Percentiles rank a stretch among this genome's conserved stretches.
These are phyloP conservation scores for Taxawa tesnikishii DNA, from an alignment of 2,329 filamentous ascomycete species.

Conservation along the genomic window DNA sequence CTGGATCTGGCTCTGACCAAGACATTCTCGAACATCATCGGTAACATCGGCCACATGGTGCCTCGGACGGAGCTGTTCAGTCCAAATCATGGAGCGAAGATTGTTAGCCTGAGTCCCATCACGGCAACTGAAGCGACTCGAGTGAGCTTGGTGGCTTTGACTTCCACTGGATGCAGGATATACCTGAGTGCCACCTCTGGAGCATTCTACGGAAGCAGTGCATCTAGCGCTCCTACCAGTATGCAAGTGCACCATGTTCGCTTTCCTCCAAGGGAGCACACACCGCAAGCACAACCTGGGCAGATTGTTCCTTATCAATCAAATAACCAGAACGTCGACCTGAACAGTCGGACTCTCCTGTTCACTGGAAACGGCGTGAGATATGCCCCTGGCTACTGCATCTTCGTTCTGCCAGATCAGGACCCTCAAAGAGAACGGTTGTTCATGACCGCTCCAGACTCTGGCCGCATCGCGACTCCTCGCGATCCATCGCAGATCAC, in stretches of 20 bases:
- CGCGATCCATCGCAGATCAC: conserved; percentile 16
- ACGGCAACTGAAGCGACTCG: conserved; percentile 66
- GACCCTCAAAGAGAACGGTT: conserved; percentile 42
- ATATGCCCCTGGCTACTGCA: conserved; percentile 82
- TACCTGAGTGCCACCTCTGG: conserved; percentile 85
- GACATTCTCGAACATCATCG: conserved; percentile 40
- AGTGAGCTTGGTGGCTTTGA: conserved; percentile 80
- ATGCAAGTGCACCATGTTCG: conserved; percentile 98
- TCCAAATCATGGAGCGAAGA: conserved; percentile 45
- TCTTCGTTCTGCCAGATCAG: conserved; percentile 58
- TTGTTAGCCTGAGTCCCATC: conserved; percentile 80
- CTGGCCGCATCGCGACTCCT: conserved; percentile 58
- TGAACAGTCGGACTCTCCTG: conserved; percentile 20
- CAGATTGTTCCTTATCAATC: conserved; percentile 8
- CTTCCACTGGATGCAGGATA: conserved; percentile 78
- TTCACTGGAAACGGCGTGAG: conserved; percentile 27
- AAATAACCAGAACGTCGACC: conserved; percentile 16
- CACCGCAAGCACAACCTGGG: conserved; percentile 7
- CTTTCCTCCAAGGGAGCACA: conserved; percentile 55
- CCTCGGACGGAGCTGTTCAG: conserved; percentile 58
- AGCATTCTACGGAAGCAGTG: conserved; percentile 48
- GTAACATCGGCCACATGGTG: conserved; percentile 77
- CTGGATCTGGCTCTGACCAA: conserved; percentile 45
- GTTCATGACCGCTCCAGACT: conserved; percentile 80
- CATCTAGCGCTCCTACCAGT: conserved; percentile 61